Percentiles rank a stretch among this genome's conserved stretches.
phyloP scores from a whole-genome alignment of 176 grass and related monocot genomes.

The Cenchrus fungigraminus region DNA sequence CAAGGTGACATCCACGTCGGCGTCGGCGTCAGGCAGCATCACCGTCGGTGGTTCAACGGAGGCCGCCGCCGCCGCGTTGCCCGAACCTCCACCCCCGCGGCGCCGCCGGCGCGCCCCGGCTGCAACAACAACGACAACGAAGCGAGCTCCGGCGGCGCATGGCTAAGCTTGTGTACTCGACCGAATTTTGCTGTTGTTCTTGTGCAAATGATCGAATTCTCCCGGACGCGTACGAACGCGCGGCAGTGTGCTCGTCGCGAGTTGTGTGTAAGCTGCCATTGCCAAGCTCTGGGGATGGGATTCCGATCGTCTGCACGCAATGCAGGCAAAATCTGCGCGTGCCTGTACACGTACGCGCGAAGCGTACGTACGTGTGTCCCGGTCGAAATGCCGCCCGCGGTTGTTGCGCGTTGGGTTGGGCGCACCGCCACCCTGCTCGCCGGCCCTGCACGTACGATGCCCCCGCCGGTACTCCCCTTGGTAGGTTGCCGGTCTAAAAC shows the following conservation, averaged over 20 bases:
- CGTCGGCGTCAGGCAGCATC: background rate
- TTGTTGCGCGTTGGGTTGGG: background rate
- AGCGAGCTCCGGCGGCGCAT: background rate
- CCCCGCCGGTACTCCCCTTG: no score
- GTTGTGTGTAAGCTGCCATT: conserved; percentile 11
- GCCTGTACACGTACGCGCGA: background rate
- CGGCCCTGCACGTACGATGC: background rate
- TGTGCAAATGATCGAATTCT: background rate
- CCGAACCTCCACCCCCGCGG: background rate
- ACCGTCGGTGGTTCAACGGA: background rate
- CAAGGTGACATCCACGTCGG: no score
- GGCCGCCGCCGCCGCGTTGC: no score
- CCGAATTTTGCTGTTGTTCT: background rate
- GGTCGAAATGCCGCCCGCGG: background rate
- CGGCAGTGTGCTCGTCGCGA: background rate
- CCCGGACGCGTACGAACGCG: background rate
- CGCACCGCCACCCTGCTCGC: background rate
- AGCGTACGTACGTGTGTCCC: background rate
- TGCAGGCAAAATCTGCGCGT: background rate
- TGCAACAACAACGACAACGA: no score
- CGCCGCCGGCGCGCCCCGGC: background rate
- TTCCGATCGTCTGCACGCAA: background rate
- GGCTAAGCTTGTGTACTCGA: background rate
- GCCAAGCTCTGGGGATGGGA: background rate
- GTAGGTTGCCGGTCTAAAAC: no score